Percentiles rank a stretch among this genome's conserved stretches.
phyloP scores from a whole-genome alignment of 305 asterid genomes.

The Stenogyne calaminthoides region DNA sequence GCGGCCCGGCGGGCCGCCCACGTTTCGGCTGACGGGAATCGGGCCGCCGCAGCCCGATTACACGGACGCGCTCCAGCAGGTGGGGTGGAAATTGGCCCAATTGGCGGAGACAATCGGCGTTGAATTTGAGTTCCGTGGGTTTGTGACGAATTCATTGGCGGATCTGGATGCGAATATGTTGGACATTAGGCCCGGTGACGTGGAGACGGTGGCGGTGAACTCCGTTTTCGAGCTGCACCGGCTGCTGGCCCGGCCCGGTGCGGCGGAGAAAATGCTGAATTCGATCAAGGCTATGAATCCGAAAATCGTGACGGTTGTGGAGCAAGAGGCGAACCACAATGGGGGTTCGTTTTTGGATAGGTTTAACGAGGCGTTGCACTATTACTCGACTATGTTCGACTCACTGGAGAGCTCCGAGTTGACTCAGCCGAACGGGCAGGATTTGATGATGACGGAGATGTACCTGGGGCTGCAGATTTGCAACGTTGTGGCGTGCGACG shows the following conservation, averaged over 20 bases:
- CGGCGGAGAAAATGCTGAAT: slow-evolving; percentile 52
- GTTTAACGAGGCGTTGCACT: slow-evolving; percentile 78
- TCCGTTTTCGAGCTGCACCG: slow-evolving; percentile 76
- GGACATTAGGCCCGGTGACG: slow-evolving; percentile 47
- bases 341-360: slow-evolving; percentile 60
- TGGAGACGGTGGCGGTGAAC: slow-evolving; percentile 70
- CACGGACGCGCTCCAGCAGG: slow-evolving; percentile 66
- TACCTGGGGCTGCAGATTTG: slow-evolving; percentile 75
- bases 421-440: slow-evolving; percentile 53
- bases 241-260: slow-evolving; percentile 48
- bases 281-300: slow-evolving; percentile 59
- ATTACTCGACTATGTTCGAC: slow-evolving; percentile 85
- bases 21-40: slow-evolving; percentile 71
- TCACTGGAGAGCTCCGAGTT: slow-evolving; percentile 67
- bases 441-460: slow-evolving; percentile 71
- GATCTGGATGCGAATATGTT: slow-evolving; percentile 61
- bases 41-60: slow-evolving; percentile 84
- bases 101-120: slow-evolving; percentile 66
- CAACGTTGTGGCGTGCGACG: slow-evolving; percentile 80
- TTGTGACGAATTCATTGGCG: slow-evolving; percentile 66
- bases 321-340: slow-evolving; percentile 77
- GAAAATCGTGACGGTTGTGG: slow-evolving; percentile 65
- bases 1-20: slow-evolving; percentile 73
- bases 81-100: slow-evolving; percentile 78
- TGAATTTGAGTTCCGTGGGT: slow-evolving; percentile 72